Evolutionary conservation across 208 protist species (phyloP), one percentile per base, ranked within the genome.

Genomic region (Naegleria lovaniensis): DNA sequence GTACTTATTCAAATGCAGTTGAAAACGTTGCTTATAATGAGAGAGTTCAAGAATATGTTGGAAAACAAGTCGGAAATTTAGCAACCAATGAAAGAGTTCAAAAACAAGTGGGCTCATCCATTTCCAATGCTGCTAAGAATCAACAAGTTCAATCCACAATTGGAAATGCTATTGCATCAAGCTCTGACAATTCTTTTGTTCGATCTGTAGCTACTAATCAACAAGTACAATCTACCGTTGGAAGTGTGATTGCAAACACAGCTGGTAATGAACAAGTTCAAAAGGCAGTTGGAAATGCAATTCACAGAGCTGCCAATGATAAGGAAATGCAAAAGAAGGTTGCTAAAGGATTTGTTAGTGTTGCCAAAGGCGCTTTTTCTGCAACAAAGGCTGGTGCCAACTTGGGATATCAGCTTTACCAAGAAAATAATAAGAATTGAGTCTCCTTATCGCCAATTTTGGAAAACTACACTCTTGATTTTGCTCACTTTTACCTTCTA

Each of bases 321-420:
- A 89, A 67, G n/a, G 85, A 89, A 39, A 29, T 67, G 51, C 85
- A 89, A 89, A 89, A 89, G 43, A 88, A 88, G 41, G 85, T 88
- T 52, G 85, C 85, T 88, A 29, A 58, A 58, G 85, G 85, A 39
- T 88, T 88, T 13, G 29, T 88, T 5, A 13, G 15, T 7, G 29
- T 58, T 58, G 85, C 15, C 19, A 88, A 58, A 38, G 41, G 39
- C 36, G 39, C 22, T 33, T 52, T 36, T 5, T n/a, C 13, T 29
- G 85, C n/a, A 59, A 43, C 41, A 22, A 88, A 88, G 38, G 38
- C 41, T 29, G 83, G 36, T 51, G 83, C 40, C 16, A 15, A 1
- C 25, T 15, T 29, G 16, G 85, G 67, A 0, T 79, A 79, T 36
- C 67, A 79, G 36, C n/a, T 79, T 13, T 79, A 79, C 29, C 19